Percentiles rank a stretch among this genome's conserved stretches.
Evolutionary conservation across 2,329 filamentous ascomycete genomes (phyloP).

Genomic region (Chrysosphaeria jannelii): DNA sequence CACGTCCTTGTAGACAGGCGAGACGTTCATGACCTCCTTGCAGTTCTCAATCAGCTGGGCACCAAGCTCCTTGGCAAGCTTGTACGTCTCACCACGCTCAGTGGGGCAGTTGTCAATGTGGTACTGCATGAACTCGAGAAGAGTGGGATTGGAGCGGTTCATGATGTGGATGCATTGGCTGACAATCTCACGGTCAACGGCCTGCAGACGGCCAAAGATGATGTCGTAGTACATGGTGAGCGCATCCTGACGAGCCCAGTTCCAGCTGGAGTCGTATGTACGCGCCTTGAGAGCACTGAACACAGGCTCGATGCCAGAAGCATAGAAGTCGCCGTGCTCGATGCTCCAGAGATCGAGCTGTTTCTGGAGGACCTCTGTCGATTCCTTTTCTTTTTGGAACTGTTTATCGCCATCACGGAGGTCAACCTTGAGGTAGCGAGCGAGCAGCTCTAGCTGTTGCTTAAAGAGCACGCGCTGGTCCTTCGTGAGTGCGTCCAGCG

Average conservation of each 20-base stretch:
- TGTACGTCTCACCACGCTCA: conserved; percentile 87
- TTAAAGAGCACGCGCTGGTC: conserved; percentile 92
- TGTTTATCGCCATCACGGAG: conserved; percentile 91
- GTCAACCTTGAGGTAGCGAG: conserved; percentile 90
- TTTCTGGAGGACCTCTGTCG: conserved; percentile 61
- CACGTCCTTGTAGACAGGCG: conserved; percentile 91
- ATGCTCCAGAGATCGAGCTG: conserved; percentile 86
- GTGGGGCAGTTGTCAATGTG: conserved; percentile 97
- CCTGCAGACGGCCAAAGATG: conserved; percentile 81
- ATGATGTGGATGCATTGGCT: conserved; percentile 97
- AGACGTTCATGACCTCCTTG: conserved; percentile 56
- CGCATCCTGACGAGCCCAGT: conserved; percentile 93
- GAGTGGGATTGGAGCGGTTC: conserved; percentile 88
- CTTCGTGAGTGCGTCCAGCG: conserved; percentile 87
- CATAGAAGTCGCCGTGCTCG: conserved; percentile 92
- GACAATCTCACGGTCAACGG: conserved; percentile 88
- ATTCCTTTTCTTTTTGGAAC: conserved; percentile 56
- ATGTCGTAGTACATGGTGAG: conserved; percentile 98
- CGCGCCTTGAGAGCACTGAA: conserved; percentile 86
- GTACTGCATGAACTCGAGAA: conserved; percentile 98
- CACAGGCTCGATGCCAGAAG: conserved; percentile 71
- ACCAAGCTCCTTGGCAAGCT: conserved; percentile 86
- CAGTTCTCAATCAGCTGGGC: conserved; percentile 92
- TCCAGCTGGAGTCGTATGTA: conserved; percentile 95
- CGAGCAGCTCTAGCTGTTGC: conserved; percentile 86